Base-by-base conservation (phyloP, 2,329 filamentous ascomycete species). In the Raffaelea arxii region DNA sequence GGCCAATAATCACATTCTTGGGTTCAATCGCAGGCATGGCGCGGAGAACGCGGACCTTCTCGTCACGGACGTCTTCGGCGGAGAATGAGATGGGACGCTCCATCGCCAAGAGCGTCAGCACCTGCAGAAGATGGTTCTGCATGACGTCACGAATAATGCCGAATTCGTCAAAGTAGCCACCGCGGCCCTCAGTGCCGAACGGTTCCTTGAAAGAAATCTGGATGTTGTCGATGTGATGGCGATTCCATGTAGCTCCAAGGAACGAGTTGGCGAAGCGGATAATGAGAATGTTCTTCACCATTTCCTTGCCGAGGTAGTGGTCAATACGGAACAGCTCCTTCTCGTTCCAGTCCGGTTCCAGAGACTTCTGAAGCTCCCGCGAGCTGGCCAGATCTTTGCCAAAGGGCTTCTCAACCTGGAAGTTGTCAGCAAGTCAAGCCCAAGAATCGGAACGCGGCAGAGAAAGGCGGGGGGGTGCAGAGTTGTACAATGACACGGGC, bases 151-250 rank as follows among this genome's bases (percentile, higher is more conserved):
- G 89, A 60, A 98, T 89, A 66, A 98, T 98, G 62, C 92, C 94
- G 59, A 98, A 98, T 71, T 98, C 92, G 63, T 98, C 94, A 63
- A 98, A 98, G 74, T 98, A 98, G 47, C 92, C 92, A 54, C 94
- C 92, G 62, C 92, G 86, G 46, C 92, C 94, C 66, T 98, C 92
- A 21, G 92, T 98, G 57, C 92, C 94, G 61, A 98, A 98, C 7
- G 92, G 92, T 72, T 98, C 92, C 75, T 98, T 98, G 78, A 98
- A 98, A 41, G 92, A 88, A 63, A 98, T 97, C 73, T 97, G 92
- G 43, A 98, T 85, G 60, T 95, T 98, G 72, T 97, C 92, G 71
- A 98, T 98, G 75, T 97, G 91, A 67, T 96, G 90, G 57, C 92
- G 82, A 75, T 97, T 98, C 92, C 92, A 98, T 49, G 91, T 98